Percentiles rank a stretch among this genome's conserved stretches.
These are phyloP conservation scores for Ascochyta clinopodiicola DNA, from an alignment of 2,329 filamentous ascomycete genomes.

Conservation along the genomic window DNA sequence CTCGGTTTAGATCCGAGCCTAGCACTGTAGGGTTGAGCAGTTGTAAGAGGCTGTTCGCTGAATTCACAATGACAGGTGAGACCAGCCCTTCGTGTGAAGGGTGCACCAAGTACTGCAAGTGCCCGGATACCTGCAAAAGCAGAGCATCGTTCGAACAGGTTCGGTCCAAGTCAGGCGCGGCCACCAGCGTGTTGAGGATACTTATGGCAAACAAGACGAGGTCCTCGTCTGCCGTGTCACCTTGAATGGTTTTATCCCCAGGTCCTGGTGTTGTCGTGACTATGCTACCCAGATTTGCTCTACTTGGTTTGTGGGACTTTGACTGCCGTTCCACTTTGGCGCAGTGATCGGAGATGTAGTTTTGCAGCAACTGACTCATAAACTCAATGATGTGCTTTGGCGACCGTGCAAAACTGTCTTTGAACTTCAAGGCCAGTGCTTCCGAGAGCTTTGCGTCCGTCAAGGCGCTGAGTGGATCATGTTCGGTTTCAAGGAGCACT, in stretches of 20 bases:
- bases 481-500: conserved; percentile 39
- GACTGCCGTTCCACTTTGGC: conserved; percentile 50
- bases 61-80: conserved; percentile 30
- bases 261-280: conserved; percentile 5
- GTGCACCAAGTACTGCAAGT: conserved; percentile 36
- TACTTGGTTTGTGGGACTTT: conserved; percentile 29
- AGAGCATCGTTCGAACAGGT: conserved; percentile 29
- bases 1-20: conserved; percentile 32
- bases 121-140: conserved; percentile 15
- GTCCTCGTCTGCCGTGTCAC: conserved; percentile 42
- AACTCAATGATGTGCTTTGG: conserved; percentile 71
- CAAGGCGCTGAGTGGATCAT: conserved; percentile 58
- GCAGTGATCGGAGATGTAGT: conserved; percentile 51
- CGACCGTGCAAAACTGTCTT: conserved; percentile 68
- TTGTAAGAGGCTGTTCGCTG: conserved; percentile 54
- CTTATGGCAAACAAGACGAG: conserved; percentile 51
- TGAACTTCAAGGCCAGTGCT: conserved; percentile 67
- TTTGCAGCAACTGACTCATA: conserved; percentile 64
- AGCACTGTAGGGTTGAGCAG: conserved; percentile 60
- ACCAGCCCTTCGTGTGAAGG: conserved; percentile 11
- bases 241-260: background rate
- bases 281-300: conserved; percentile 36
- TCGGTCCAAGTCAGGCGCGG: conserved; percentile 43
- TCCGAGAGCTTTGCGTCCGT: conserved; percentile 69
- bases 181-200: conserved; percentile 47